Base-by-base conservation (phyloP, 768 basidiomycete species). In the Lentinula aciculospora region DNA sequence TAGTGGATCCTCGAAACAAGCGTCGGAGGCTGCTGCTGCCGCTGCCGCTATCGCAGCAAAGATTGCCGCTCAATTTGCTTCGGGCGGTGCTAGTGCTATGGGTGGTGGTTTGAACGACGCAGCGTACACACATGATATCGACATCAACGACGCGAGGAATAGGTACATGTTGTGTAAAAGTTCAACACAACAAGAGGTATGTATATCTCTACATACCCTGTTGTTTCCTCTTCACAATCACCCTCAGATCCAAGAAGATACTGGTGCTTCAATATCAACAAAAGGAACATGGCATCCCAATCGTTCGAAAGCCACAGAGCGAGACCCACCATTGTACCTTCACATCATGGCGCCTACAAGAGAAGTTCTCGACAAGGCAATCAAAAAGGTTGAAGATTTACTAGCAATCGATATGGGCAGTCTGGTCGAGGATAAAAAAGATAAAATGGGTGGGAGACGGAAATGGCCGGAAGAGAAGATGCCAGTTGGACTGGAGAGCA, bases 381-480 rank as follows among this genome's bases (percentile, higher is more conserved):
- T 88, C 23, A 82, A 82, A 63, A 89, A 80, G 64, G 73, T 93
- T 51, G 83, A 92, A 56, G 91, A 93, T 0, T 73, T 90, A 31
- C 83, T 90, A 48, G 69, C 80, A 3, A 68, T 86, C 67, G 91
- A 93, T 63, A 80, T 93, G 70, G 91, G 91, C 8, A 84, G 89
- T 4, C 72, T 93, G 34, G 91, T 92, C 3, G 87, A 89, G 65
- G 88, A 91, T 60, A 88, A 89, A 72, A 84, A 81, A 62, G 84
- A 87, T 58, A 75, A 81, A 56, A 65, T 79, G 37, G 46, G 27
- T 29, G 46, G 62, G 89, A 89, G 72, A 79, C 84, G 72, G 88
- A 97, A 96, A 83, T 98, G 96, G 96, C 94, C 95, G 1, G 96
- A 98, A 70, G 94, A 95, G 72, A 98, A 97, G 71, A 73, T 98